Conservation (phyloP, 306 rosid genomes). For the Prunus campanulata region DNA sequence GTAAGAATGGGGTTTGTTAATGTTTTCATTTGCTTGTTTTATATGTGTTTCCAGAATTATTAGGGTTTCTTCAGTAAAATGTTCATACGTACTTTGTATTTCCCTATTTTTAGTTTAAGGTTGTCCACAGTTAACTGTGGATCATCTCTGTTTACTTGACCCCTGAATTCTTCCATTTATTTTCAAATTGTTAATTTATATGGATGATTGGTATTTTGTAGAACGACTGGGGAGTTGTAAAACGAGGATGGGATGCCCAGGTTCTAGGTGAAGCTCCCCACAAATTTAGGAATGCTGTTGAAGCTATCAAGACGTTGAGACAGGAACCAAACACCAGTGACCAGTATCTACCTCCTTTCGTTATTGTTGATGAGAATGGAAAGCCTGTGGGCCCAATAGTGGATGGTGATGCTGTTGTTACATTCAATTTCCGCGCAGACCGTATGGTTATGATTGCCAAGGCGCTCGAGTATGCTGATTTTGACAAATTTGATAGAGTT, state of each 20-base stretch:
- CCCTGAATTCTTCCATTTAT: background rate
- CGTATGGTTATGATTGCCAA: constrained; percentile 97
- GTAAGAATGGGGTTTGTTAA: background rate
- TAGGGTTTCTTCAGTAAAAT: background rate
- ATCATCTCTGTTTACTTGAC: background rate
- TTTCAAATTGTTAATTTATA: background rate
- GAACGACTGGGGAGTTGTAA: constrained; percentile 97
- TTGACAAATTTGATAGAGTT: constrained; percentile 91
- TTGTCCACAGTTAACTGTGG: background rate
- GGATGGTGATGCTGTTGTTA: constrained; percentile 98
- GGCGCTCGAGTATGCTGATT: constrained; percentile 83
- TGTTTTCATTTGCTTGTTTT: background rate
- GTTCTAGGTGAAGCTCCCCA: constrained; percentile 98
- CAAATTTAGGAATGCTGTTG: constrained; percentile 69
- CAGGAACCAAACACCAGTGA: constrained; percentile 67
- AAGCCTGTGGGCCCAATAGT: constrained; percentile 91
- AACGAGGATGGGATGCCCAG: constrained; percentile 99
- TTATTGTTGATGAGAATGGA: constrained; percentile 76
- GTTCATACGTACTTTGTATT: background rate
- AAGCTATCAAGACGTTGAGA: constrained; percentile 83
- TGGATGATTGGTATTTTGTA: constrained; percentile 29
- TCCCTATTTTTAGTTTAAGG: too few relatives aligned
- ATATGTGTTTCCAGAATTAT: background rate
- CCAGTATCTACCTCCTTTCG: constrained; percentile 94
- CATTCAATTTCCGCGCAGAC: constrained; percentile 93